A percentile compares a stretch with the other conserved stretches of the same genome.
Conservation (phyloP, 1,139 yeast genomes). For the Scheffersomyces segobiensis region DNA sequence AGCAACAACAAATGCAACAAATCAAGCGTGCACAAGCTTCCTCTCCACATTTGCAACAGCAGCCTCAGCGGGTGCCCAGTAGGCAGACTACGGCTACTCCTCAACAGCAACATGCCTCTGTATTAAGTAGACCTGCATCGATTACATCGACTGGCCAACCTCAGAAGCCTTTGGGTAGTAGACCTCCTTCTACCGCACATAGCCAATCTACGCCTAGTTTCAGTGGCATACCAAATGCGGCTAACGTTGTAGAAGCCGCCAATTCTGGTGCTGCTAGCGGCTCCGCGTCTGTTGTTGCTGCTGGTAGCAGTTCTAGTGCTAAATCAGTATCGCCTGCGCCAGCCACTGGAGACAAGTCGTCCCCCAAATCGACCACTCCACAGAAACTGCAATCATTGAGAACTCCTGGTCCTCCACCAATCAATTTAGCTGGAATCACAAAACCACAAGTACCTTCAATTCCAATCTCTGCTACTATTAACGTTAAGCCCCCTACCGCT, state of each 20-base stretch:
- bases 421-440: conserved; percentile 50
- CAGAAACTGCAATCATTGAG: conserved; percentile 8
- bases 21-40: conserved; percentile 1
- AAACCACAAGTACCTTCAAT: conserved; percentile 70
- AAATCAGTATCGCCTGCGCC: conserved; percentile 1
- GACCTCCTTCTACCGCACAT: neutral
- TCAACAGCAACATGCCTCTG: conserved; percentile 4
- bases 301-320: conserved; percentile 21
- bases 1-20: conserved; percentile 13
- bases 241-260: neutral
- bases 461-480: conserved; percentile 69
- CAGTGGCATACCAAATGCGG: conserved; percentile 8
- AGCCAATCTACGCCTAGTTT: conserved; percentile 7
- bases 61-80: conserved; percentile 10
- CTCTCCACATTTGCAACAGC: conserved; percentile 5
- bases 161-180: neutral
- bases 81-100: conserved; percentile 13
- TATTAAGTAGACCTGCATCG: neutral
- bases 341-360: conserved; percentile 1
- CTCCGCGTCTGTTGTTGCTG: conserved; percentile 43
- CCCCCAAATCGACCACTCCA: neutral
- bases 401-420: conserved; percentile 14
- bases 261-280: conserved; percentile 10
- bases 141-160: neutral
- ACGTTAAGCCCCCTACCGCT: conserved; percentile 64